Base-by-base conservation (phyloP, 495 filamentous ascomycete species). In the Penicillium bovifimosum region DNA sequence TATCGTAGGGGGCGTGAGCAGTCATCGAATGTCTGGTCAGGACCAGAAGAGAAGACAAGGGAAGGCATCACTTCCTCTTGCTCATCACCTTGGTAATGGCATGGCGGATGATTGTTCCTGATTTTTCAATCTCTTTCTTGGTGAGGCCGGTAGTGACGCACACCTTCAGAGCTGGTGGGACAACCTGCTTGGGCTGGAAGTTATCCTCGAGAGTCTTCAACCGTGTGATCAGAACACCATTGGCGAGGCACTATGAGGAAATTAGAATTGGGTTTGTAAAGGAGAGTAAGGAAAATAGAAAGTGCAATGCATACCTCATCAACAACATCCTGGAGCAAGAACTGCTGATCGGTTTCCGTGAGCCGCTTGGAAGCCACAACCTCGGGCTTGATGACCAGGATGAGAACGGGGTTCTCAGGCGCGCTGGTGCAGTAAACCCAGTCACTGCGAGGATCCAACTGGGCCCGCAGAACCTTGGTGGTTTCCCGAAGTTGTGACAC, bases 111-210 rank as follows among this genome's bases (percentile, higher is more conserved):
- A 81, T 86, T 5, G 83, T 80, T 2, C 92, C 93, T 2, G 93
- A 88, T 72, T 90, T 92, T 73, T 98, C 93, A 39, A 90, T 85
- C 68, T 98, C 93, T 73, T 95, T 96, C 75, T 87, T 91, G 31
- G 86, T 86, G 58, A 97, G 76, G 9, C 88, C 93, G 29, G 78
- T 85, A 0, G 90, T 92, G 48, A 96, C 77, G 66, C 91, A 96
- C 14, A 95, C 84, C 74, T 97, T 98, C 51, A 97, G 76, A 5
- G 85, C 88, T 11, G 91, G 88, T 44, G 82, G 74, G 38, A 88
- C 79, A 52, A 78, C 66, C 27, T 86, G 84, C 47, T 85, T 85
- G 13, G 79, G 75, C 60, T 84, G 81, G 47, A 75, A 72, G 35
- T 82, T 77, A 46, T 84, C 73, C 10, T 89, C 84, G 61, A 86